These are phyloP conservation scores for Debaryomycetaceae sp. DNA, from an alignment of 1,139 yeast species.

Conservation along the genomic window DNA sequence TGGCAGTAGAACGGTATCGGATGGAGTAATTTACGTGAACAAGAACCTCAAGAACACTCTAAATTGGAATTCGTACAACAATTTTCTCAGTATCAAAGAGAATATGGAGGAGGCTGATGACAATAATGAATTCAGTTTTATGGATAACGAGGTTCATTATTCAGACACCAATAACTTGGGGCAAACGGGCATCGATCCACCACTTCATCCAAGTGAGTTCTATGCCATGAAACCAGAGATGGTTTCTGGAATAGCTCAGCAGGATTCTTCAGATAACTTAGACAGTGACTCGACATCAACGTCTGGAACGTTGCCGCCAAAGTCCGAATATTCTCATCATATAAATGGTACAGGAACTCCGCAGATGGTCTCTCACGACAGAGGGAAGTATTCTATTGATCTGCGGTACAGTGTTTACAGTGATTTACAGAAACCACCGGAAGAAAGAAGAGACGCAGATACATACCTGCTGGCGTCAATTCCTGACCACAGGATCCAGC, in stretches of 20 bases:
- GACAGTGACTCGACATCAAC: not conserved
- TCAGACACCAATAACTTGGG: not conserved
- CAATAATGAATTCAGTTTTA: not conserved
- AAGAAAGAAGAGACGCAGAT: not conserved
- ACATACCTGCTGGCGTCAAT: not conserved
- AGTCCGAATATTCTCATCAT: not conserved
- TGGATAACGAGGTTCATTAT: not conserved
- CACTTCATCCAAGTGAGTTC: not conserved
- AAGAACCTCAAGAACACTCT: not conserved
- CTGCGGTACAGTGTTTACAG: not conserved
- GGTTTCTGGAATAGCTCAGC: not conserved
- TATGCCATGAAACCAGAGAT: not conserved
- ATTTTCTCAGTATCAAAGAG: not conserved
- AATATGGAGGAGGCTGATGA: not conserved
- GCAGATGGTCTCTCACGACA: not conserved
- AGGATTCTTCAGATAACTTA: not conserved
- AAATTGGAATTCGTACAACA: not conserved
- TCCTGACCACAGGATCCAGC: not conserved
- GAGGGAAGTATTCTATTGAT: not conserved
- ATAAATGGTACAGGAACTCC: not conserved
- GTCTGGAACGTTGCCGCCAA: not conserved
- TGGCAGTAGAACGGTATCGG: constrained; percentile 12
- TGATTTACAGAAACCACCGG: not conserved
- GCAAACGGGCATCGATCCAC: not conserved
- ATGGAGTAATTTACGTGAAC: constrained; percentile 10